Base-by-base conservation (phyloP, 2,329 filamentous ascomycete genomes). In the Teratosphaeria epicoccoides region DNA sequence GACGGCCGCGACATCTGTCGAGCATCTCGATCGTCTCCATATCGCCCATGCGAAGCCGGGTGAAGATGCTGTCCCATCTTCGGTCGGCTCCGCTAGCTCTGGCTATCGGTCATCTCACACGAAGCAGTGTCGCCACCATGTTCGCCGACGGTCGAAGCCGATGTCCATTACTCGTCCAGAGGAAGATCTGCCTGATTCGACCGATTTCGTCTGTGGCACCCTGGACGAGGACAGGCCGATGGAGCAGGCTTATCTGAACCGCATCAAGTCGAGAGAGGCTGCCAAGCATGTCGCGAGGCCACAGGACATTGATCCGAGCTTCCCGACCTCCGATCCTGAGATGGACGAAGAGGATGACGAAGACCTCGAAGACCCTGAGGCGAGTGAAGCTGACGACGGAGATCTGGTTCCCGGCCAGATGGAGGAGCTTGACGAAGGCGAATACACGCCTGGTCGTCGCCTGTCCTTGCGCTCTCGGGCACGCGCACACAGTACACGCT, bases 141-240 rank as follows among this genome's bases (percentile, higher is more conserved):
- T 46, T 47, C 56, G 54, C 49, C 59, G 57, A 43, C 51, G 29
- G 6, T 44, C 54, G 4, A 73, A 67, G 43, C 73, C 73, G 40
- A 75, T 76, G 12, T 47, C 61, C 1, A 63, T 62, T 47, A 55
- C 57, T 6, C 57, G 60, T 12, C 48, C 57, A 4, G 55, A 60
- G 11, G 57, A 59, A 3, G 88, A 95, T 65, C 76, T 98, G 10
- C 93, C 93, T 1, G 93, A 98, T 68, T 96, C 90, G 70, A 97
- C 93, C 12, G 93, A 98, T 68, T 98, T 98, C 59, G 93, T 98
- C n/a, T 97, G 93, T 64, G 93, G 93, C 53, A 98, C 93, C 1
- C 76, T 98, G 20, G 93, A 98, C 59, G 93, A 98, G 69, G 93
- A 98, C 64, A 83, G 88, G 44, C 88, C 89, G 2, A 72, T 97